Percentiles rank a stretch among this genome's conserved stretches.
These are phyloP conservation scores for Cadophora malorum DNA, from an alignment of 2,329 filamentous ascomycete genomes.

Conservation along the genomic window DNA sequence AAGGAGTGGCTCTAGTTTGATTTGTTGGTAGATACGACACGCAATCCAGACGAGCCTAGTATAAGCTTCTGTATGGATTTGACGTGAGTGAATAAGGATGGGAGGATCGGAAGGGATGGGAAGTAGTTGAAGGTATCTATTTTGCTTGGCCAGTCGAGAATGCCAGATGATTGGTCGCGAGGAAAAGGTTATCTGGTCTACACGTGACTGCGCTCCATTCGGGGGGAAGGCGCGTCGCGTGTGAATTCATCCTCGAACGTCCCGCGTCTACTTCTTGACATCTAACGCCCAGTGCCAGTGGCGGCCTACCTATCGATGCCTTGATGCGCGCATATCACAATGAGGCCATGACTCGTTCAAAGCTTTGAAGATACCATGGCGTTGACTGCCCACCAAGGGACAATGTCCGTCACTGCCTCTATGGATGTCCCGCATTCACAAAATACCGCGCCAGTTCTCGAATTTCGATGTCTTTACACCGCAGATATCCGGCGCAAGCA, in stretches of 20 bases:
- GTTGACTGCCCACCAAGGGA: conserved; percentile 24
- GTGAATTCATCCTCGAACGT: not conserved
- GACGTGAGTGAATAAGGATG: not conserved
- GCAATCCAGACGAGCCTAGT: not conserved
- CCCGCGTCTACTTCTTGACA: not conserved
- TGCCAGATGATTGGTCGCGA: not conserved
- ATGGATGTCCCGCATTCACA: conserved; percentile 40
- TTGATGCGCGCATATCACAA: not conserved
- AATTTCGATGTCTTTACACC: conserved; percentile 87
- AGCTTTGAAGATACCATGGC: conserved; percentile 23
- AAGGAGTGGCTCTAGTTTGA: conserved; percentile 2
- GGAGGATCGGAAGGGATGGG: not conserved
- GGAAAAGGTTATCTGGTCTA: not conserved
- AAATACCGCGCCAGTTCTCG: conserved; percentile 76
- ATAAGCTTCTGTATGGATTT: not conserved
- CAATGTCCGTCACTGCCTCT: conserved; percentile 30
- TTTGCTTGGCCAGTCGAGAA: not conserved
- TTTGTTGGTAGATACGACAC: not conserved
- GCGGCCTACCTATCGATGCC: not conserved
- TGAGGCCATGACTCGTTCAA: conserved; percentile 26
- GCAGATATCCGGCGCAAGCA: conserved; percentile 85
- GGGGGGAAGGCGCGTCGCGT: not conserved
- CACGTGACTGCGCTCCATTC: conserved; percentile 3
- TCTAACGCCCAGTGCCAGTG: not conserved
- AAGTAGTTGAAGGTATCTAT: not conserved